These are phyloP conservation scores for Zygoascus meyerae DNA, from an alignment of 1,139 yeast species.

Conservation along the genomic window DNA sequence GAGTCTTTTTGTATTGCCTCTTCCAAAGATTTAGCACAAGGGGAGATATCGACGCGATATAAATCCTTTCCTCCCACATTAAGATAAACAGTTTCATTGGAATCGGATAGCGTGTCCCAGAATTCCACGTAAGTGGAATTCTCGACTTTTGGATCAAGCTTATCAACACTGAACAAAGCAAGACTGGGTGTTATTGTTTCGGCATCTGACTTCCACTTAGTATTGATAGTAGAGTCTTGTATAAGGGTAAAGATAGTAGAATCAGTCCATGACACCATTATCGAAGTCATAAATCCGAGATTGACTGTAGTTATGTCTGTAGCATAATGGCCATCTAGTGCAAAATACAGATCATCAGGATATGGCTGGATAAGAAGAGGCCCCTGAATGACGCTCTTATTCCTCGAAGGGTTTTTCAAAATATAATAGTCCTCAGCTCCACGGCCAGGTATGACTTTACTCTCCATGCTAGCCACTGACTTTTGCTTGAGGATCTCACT, in stretches of 20 bases:
- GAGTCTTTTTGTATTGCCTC: slow-evolving; percentile 22
- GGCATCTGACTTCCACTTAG: slow-evolving; percentile 21
- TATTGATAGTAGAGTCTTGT: slow-evolving; percentile 25
- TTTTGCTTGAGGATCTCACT: slow-evolving; percentile 26
- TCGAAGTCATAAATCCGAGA: slow-evolving; percentile 27
- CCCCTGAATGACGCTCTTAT: slow-evolving; percentile 37
- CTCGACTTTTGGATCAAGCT: background rate
- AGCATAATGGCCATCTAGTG: slow-evolving; percentile 33
- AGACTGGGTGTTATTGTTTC: slow-evolving; percentile 9
- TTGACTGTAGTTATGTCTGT: slow-evolving; percentile 31
- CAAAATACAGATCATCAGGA: slow-evolving; percentile 42
- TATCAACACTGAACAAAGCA: slow-evolving; percentile 10
- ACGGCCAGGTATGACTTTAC: slow-evolving; percentile 18
- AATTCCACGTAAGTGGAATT: background rate
- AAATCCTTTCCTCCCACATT: background rate
- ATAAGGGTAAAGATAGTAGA: slow-evolving; percentile 24
- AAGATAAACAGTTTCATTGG: slow-evolving; percentile 1
- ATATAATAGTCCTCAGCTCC: slow-evolving; percentile 19
- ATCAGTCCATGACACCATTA: slow-evolving; percentile 23
- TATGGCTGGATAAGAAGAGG: slow-evolving; percentile 49
- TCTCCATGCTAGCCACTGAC: slow-evolving; percentile 20
- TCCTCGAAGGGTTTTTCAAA: slow-evolving; percentile 21
- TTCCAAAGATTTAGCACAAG: slow-evolving; percentile 26
- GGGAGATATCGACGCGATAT: slow-evolving; percentile 20
- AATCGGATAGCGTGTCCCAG: background rate